Evolutionary conservation across 1,139 yeast genomes (phyloP).

Genomic region (Geotrichum restrictum): DNA sequence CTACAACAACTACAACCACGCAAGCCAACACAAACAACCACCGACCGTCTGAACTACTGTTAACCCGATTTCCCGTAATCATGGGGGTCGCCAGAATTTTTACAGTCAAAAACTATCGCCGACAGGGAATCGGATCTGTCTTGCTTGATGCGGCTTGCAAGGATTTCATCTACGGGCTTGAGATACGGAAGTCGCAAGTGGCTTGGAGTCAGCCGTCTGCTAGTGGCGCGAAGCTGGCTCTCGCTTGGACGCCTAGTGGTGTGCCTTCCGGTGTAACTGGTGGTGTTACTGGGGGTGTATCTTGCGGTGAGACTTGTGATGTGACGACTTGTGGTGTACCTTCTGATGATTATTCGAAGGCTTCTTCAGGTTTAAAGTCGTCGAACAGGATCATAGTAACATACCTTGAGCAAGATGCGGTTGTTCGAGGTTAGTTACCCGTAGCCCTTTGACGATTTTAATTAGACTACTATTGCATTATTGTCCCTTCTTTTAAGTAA

Average conservation of each 20-base stretch:
- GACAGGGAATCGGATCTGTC: conserved; percentile 47
- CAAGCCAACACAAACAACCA: too few species aligned
- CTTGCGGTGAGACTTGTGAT: too few species aligned
- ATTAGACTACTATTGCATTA: too few species aligned
- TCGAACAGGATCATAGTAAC: conserved; percentile 1
- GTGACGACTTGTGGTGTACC: conserved; percentile 19
- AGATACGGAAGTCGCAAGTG: conserved; percentile 43
- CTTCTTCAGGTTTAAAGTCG: background rate
- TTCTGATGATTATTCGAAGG: background rate
- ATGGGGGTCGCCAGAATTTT: conserved; percentile 66
- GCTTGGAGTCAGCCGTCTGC: conserved; percentile 74
- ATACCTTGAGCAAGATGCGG: conserved; percentile 13
- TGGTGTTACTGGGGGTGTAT: background rate
- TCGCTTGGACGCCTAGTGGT: conserved; percentile 24
- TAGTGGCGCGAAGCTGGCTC: conserved; percentile 56
- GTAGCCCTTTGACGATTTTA: too few species aligned
- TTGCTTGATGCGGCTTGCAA: conserved; percentile 45
- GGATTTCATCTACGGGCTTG: conserved; percentile 52
- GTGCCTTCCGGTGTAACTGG: background rate
- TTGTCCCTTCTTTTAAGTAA: too few species aligned
- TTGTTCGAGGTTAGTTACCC: too few species aligned
- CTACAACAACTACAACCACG: too few species aligned
- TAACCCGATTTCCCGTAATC: conserved; percentile 22
- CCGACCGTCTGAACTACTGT: too few species aligned
- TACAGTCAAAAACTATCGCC: conserved; percentile 54